Evolutionary conservation across 352 stramenopile genomes (phyloP).

Genomic region (Globisporangium nagaii): DNA sequence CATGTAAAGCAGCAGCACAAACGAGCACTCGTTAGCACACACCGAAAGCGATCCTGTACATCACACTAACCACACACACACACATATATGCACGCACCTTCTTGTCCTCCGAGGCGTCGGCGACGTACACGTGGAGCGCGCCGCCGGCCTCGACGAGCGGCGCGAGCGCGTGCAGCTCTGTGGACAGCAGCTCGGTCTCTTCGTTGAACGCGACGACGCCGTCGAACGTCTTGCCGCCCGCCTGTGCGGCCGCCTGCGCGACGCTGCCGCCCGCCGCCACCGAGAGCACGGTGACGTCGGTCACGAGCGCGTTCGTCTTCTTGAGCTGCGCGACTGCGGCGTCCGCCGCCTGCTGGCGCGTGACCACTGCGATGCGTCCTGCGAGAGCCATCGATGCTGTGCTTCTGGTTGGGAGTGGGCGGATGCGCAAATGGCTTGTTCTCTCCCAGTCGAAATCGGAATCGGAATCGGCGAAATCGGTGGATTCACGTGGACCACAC

Average conservation of each 20-base stretch:
- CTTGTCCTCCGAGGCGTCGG: slow-evolving; percentile 48
- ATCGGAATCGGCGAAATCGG: too few relatives aligned
- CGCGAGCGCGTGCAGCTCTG: slow-evolving; percentile 36
- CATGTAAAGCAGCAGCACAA: too few relatives aligned
- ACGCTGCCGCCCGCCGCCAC: slow-evolving; percentile 36
- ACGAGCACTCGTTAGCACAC: too few relatives aligned
- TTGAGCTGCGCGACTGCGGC: slow-evolving; percentile 34
- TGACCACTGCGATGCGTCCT: slow-evolving; percentile 15
- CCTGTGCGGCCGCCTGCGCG: slow-evolving; percentile 28
- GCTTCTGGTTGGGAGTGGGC: too few relatives aligned
- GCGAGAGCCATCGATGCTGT: too few relatives aligned
- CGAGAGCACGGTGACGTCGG: slow-evolving; percentile 37
- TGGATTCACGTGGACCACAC: too few relatives aligned
- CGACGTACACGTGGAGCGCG: slow-evolving; percentile 47
- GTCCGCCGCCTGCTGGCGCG: slow-evolving; percentile 31
- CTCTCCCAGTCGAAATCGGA: too few relatives aligned
- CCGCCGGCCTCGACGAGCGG: slow-evolving; percentile 51
- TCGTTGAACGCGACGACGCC: slow-evolving; percentile 57
- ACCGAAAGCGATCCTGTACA: neutral
- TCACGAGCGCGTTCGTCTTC: slow-evolving; percentile 28
- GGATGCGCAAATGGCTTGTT: too few relatives aligned
- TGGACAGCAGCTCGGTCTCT: slow-evolving; percentile 30
- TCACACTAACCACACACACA: neutral
- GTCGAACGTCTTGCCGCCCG: slow-evolving; percentile 28
- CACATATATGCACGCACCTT: slow-evolving; percentile 33